A percentile compares a stretch with the other conserved stretches of the same genome.
phyloP scores from a whole-genome alignment of 257 asterid species.

The Solanum peruvianum region DNA sequence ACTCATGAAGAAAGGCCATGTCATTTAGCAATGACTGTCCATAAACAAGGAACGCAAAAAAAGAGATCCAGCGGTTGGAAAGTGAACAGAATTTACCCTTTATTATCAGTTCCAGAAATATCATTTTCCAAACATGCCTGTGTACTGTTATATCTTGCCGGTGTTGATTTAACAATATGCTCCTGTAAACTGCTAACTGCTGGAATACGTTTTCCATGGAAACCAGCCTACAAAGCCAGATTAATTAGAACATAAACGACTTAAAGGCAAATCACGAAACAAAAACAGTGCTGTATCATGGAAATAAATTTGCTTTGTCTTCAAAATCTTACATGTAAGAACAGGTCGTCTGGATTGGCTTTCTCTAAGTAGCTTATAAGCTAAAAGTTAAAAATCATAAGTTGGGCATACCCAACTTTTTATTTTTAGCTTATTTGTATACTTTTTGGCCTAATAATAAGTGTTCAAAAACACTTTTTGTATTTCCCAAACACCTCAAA shows the following conservation, averaged over 20 bases:
- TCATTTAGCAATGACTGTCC: background rate
- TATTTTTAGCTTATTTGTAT: too few relatives aligned
- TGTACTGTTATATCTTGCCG: conserved; percentile 28
- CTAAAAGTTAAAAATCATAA: background rate
- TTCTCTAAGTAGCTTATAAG: background rate
- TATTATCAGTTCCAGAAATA: conserved; percentile 18
- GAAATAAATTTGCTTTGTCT: background rate
- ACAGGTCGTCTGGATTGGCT: background rate
- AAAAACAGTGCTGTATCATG: background rate
- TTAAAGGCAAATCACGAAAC: background rate
- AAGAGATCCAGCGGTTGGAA: background rate
- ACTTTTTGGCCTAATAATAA: background rate
- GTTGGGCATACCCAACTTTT: background rate
- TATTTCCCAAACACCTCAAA: background rate
- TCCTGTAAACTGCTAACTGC: conserved; percentile 20
- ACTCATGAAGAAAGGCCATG: background rate
- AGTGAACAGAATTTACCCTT: conserved; percentile 23
- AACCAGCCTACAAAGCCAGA: conserved; percentile 22
- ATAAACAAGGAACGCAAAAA: background rate
- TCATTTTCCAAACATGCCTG: conserved; percentile 39
- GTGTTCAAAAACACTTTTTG: background rate
- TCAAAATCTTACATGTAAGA: background rate
- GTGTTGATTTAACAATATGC: conserved; percentile 5
- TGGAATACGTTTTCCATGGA: conserved; percentile 15
- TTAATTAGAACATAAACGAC: background rate